A percentile compares a stretch with the other conserved stretches of the same genome.
These are phyloP conservation scores for Beauveria asiatica DNA, from an alignment of 2,329 filamentous ascomycete species.

Conservation along the genomic window DNA sequence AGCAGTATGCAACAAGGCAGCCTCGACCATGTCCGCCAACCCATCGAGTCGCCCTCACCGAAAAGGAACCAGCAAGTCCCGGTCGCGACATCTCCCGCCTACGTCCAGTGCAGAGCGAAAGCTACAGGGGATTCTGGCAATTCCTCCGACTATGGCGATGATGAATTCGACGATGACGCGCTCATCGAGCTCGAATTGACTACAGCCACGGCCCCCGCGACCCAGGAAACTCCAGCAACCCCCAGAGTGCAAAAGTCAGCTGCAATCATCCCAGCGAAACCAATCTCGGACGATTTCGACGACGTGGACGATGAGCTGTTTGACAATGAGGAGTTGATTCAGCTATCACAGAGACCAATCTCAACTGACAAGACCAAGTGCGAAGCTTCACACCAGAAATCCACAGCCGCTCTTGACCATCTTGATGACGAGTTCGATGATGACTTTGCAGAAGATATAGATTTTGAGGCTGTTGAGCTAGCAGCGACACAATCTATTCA, in stretches of 20 bases:
- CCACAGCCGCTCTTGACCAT: not conserved
- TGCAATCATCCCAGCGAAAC: slow-evolving; percentile 11
- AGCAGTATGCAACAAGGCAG: slow-evolving; percentile 40
- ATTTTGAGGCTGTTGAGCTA: slow-evolving; percentile 69
- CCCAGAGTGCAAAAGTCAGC: slow-evolving; percentile 13
- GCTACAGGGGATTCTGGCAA: slow-evolving; percentile 10
- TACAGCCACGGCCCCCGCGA: slow-evolving; percentile 19
- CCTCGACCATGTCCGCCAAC: slow-evolving; percentile 22
- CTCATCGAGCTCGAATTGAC: slow-evolving; percentile 46
- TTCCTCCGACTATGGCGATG: slow-evolving; percentile 45
- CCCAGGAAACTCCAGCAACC: slow-evolving; percentile 15
- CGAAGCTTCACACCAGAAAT: slow-evolving; percentile 6
- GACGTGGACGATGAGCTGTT: slow-evolving; percentile 57
- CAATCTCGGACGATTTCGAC: slow-evolving; percentile 51
- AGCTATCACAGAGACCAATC: slow-evolving; percentile 11
- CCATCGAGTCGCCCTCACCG: slow-evolving; percentile 35
- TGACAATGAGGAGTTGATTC: slow-evolving; percentile 29
- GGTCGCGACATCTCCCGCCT: not conserved
- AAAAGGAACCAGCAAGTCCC: slow-evolving; percentile 26
- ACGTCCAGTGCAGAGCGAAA: not conserved
- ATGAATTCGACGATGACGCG: slow-evolving; percentile 52
- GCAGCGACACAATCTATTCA: slow-evolving; percentile 60
- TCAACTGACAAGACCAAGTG: not conserved
- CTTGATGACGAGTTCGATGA: slow-evolving; percentile 28
- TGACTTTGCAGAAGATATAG: slow-evolving; percentile 60